Base-by-base conservation (phyloP, 2,329 filamentous ascomycete genomes). In the Pezicula carpinea region DNA sequence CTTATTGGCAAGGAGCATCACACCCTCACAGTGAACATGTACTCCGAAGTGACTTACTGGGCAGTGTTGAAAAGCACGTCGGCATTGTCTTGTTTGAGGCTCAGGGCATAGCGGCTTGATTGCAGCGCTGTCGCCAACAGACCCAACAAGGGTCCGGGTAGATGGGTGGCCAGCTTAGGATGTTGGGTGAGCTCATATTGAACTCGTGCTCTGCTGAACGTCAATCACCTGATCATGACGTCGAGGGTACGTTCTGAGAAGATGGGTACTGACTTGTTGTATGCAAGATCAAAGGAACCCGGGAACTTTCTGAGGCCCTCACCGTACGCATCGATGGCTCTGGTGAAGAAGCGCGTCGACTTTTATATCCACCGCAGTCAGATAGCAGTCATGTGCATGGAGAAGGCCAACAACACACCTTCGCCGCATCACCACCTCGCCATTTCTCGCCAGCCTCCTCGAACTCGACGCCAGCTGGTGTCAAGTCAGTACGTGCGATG, bases 381-480 rank as follows among this genome's bases (percentile, higher is more conserved):
- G 26, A 41, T 39, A 41, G 19, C 44, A 38, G 19, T 46, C 43
- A 44, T 19, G 41, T 49, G 38, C 46, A 21, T 10, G n/a, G 29
- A 17, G 11, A 3, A 39, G 34, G n/a, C n/a, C 15, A 26, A 23
- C n/a, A 32, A 40, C 49, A 46, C 48, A 61, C 62, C 49, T 88
- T 89, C 41, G 72, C 77, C 17, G 81, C 75, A 62, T 89, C 85
- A 18, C 85, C 85, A 32, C 77, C 83, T 42, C 84, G 74, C 80
- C 84, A 87, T 74, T 89, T 89, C 52, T 85, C 83, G 6, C 82
- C 85, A 5, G 80, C 80, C 64, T 87, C 82, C 66, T 89, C 85
- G 50, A 81, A 74, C 26, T 83, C 77, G 45, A 87, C 83, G 10
- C 83, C 85, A 19, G 75, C 79, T 75, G 46, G 32, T 18, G 32